Percentiles rank a stretch among this genome's conserved stretches.
These are phyloP conservation scores for Microbotryum scabiosae DNA, from an alignment of 1,284 basidiomycete species.

Conservation along the genomic window DNA sequence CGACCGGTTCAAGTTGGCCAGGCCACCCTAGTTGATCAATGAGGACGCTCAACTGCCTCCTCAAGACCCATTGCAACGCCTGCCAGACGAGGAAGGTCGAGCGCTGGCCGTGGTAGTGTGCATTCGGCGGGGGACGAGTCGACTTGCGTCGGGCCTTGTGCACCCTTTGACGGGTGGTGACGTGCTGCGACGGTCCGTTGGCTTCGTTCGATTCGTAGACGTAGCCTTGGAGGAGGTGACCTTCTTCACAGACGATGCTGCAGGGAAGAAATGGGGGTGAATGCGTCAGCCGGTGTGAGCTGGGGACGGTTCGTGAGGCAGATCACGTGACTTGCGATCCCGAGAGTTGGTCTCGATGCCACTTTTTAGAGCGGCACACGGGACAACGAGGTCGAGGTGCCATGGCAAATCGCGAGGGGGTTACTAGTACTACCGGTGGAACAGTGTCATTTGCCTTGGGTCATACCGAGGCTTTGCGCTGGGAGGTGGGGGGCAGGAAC, in stretches of 20 bases:
- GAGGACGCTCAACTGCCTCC: constrained; percentile 19
- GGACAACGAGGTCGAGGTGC: constrained; percentile 25
- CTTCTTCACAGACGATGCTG: constrained; percentile 33
- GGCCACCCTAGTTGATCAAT: constrained; percentile 28
- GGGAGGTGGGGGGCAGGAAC: not conserved
- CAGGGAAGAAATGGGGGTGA: not conserved
- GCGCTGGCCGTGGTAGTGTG: constrained; percentile 24
- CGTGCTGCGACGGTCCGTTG: constrained; percentile 11
- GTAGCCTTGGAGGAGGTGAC: constrained; percentile 31
- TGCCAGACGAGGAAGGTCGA: constrained; percentile 19
- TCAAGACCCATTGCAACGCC: constrained; percentile 23
- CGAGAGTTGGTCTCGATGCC: constrained; percentile 29
- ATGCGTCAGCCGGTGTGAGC: not conserved
- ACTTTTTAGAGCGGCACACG: constrained; percentile 26
- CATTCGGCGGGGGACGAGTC: constrained; percentile 4
- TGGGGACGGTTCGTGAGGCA: not conserved
- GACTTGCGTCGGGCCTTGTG: constrained; percentile 13
- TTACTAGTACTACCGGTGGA: too few species aligned
- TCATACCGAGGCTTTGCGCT: not conserved
- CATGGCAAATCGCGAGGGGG: not conserved
- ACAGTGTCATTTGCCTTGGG: too few species aligned
- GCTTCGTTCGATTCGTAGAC: constrained; percentile 27
- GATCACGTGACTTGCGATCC: constrained; percentile 13
- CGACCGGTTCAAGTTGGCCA: constrained; percentile 18
- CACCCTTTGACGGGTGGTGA: constrained; percentile 12